Evolutionary conservation across 106 monocot species (phyloP).

Genomic region (Platanthera guangdongensis): DNA sequence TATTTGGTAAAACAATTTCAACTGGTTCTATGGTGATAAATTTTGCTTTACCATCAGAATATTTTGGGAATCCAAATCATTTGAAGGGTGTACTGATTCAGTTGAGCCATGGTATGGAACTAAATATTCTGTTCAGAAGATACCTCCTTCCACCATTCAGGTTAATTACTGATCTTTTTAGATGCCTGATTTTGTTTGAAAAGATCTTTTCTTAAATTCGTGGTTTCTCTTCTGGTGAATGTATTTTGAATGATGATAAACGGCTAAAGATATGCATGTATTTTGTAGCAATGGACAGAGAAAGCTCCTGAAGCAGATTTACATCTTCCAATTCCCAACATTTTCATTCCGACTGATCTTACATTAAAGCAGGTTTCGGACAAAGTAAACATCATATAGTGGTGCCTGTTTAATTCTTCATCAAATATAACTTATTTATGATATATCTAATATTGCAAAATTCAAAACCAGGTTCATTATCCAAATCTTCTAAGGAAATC

Average conservation of each 20-base stretch:
- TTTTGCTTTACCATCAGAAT: conserved; percentile 39
- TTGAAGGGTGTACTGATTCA: conserved; percentile 64
- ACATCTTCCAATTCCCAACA: conserved; percentile 75
- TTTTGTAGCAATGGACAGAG: conserved; percentile 70
- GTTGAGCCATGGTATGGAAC: conserved; percentile 92
- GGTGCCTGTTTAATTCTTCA: neutral
- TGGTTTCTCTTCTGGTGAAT: conserved; percentile 7
- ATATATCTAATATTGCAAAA: conserved; percentile 13
- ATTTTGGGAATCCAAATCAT: conserved; percentile 84
- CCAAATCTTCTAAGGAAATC: conserved; percentile 65
- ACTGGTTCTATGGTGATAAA: conserved; percentile 1
- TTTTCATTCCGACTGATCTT: conserved; percentile 81
- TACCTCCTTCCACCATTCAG: conserved; percentile 48
- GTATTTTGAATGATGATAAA: neutral
- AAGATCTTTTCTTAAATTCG: neutral
- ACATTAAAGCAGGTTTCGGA: conserved; percentile 44
- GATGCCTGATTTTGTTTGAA: neutral
- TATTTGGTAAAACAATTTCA: neutral
- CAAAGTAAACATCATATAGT: conserved; percentile 30
- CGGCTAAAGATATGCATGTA: neutral
- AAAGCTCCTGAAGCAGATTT: conserved; percentile 58
- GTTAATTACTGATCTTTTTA: conserved; percentile 20
- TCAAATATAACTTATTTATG: neutral
- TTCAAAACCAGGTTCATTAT: conserved; percentile 41
- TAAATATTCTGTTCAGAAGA: conserved; percentile 44